Base-by-base conservation (phyloP, 2,329 filamentous ascomycete genomes). In the Colletotrichum cereale region DNA sequence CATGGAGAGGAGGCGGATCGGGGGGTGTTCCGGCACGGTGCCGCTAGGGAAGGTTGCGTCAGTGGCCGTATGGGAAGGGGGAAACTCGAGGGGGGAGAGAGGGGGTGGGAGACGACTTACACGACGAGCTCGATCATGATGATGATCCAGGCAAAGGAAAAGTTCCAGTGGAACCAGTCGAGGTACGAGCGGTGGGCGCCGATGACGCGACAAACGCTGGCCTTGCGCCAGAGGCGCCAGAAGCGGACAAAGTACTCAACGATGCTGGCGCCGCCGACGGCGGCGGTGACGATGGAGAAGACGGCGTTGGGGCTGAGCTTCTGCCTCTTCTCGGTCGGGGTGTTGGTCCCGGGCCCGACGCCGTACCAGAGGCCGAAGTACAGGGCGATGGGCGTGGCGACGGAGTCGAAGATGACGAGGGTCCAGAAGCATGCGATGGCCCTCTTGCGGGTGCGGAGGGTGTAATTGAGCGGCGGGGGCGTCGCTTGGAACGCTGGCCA, bases 301-400 rank as follows among this genome's bases (percentile, higher is more conserved):
- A 87, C 82, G 34, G 76, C 72, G 48, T 77, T 76, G 52, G 76
- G 73, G 2, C 74, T 74, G 58, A 77, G 67, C 18, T 73, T 73
- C 53, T 75, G 21, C 12, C 31, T 52, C 38, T 73, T 81, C 55
- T 84, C 80, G 47, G 81, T 82, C 55, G 86, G 77, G 12, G 55
- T 72, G 50, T 72, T 71, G 8, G 82, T 76, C 2, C 73, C 76
- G 0, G 76, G 76, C 1, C 76, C 76, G n/a, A 76, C 75, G 73
- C 83, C 84, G 73, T 90, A 90, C 86, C 87, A 90, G 47, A 91
- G 81, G 60, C 85, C 83, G 81, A 88, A 91, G 80, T 91, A 91
- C 2, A 91, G 82, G 3, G 83, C 85, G 70, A 91, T 83, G 24
- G 89, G 89, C 79, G 89, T 87, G 67, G 82, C 85, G 71, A 89